Base-by-base conservation (phyloP, 208 protist genomes). In the Trypanosoma lewisi region DNA sequence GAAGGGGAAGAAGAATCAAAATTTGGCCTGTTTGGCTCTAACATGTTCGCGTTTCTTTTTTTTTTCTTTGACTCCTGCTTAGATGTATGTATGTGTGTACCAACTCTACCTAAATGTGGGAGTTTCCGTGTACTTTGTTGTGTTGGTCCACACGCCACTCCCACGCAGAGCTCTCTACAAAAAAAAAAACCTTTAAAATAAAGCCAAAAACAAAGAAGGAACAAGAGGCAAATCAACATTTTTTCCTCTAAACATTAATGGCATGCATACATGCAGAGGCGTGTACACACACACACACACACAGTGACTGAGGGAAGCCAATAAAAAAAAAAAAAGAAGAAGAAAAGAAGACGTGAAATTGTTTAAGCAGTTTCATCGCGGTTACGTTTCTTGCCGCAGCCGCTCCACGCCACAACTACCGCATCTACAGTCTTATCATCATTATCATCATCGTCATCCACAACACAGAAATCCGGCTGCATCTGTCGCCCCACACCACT, bases 1-100 rank as follows among this genome's bases (percentile, higher is more conserved):
- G 41, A 54, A 48, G 49, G 36, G 7, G 37, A 48, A 12, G 56
- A 48, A 28, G 45, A 48, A 31, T 54, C 52, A 44, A 48, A 30
- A 0, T 36, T 49, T 2, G 37, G 49, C 41, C 67, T 54, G 19
- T 52, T 67, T 28, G 67, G 67, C 42, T 73, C 59, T 16, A 73
- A 37, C 67, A 73, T 73, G 6, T 45, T 28, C 12, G 41, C 28
- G 3, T 12, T 45, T 21, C 19, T 21, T 30, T 45, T 45, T 27
- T 41, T 45, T 45, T 33, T 48, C 36, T 61, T 50, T 31, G 14
- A 44, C 39, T 3, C 19, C 2, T 44, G 19, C 19, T 17, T 44
- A n/a, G 12, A n/a, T 17, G 39, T 44, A n/a, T 44, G 2, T 44
- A 17, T 44, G 5, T 44, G 39, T 44, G 3, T 44, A 17, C 14